Evolutionary conservation across 352 stramenopile species (phyloP).

Genomic region (Globisporangium nodosum): DNA sequence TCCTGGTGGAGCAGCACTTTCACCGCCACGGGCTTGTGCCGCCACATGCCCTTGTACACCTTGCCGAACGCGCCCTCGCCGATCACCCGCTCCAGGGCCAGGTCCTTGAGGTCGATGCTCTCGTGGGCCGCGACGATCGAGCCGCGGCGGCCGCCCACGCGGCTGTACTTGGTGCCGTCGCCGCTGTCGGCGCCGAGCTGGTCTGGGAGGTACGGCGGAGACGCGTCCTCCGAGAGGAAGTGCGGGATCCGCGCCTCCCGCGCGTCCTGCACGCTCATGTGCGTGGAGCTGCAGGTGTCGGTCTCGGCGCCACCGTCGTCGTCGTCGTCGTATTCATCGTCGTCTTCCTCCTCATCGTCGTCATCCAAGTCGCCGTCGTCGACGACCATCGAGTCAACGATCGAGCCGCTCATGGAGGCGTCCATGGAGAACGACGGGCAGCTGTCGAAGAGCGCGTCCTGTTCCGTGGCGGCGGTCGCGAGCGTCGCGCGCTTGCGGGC

Average conservation of each 20-base stretch:
- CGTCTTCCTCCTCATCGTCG: conserved; percentile 21
- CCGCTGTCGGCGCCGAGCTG: conserved; percentile 17
- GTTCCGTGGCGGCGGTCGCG: conserved; percentile 10
- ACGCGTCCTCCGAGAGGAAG: conserved; percentile 51
- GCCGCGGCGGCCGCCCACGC: conserved; percentile 9
- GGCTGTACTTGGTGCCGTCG: conserved; percentile 7
- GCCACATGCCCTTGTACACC: conserved; percentile 65
- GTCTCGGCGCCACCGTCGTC: conserved; percentile 18
- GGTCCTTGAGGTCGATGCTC: conserved; percentile 58
- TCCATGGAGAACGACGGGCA: conserved; percentile 11
- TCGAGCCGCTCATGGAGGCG: conserved; percentile 8
- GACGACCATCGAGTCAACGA: conserved; percentile 1
- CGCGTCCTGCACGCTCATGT: conserved; percentile 45
- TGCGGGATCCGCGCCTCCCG: conserved; percentile 52
- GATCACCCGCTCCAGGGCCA: conserved; percentile 51
- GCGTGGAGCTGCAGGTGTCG: conserved; percentile 30
- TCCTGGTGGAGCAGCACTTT: conserved; percentile 77
- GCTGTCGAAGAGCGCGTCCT: conserved; percentile 26
- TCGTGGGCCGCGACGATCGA: conserved; percentile 32
- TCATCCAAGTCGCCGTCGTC: conserved; percentile 20
- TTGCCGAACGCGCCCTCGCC: conserved; percentile 78
- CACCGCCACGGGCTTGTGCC: conserved; percentile 49
- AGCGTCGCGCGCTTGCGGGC: conserved; percentile 10
- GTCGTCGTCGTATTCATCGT: conserved; percentile 27
- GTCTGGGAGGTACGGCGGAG: conserved; percentile 21